Evolutionary conservation across 1,284 basidiomycete species (phyloP), one percentile per base, ranked within the genome.

Genomic region (Boletus semigastroideus): DNA sequence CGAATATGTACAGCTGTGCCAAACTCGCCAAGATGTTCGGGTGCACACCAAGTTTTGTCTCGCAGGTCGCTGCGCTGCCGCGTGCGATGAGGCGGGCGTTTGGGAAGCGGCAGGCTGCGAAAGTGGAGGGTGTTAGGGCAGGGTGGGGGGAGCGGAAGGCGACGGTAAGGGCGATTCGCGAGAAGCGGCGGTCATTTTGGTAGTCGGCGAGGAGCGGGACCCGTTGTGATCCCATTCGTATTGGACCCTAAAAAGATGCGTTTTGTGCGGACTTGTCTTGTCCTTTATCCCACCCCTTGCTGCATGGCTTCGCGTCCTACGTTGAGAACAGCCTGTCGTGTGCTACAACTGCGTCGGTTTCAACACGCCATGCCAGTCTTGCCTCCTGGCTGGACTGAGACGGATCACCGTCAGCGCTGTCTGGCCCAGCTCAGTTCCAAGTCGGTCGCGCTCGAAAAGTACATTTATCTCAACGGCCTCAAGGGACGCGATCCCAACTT

Each of bases 391-490:
- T 72, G 84, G 54, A 66, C 72, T 42, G 68, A 70, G 44, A 77
- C 77, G 20, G 75, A 81, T 59, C 86, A 87, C 60, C 75, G 76
- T 37, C 74, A 78, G 49, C 78, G 84, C 53, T 83, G 78, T 62
- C 74, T 86, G 7, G 71, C 69, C 17, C 86, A 88, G 65, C 72
- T 88, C 27, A 78, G 82, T 52, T 76, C 77, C 62, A 87, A 87
- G 67, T 55, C 71, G 4, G 73, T 74, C 45, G 69, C 72, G 17
- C 75, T 88, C 54, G 84, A 86, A 54, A 84, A 87, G 67, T 86
- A 90, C 67, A 86, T 90, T 52, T 87, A 80, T 65, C 78, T 90
- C 54, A 77, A 76, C 38, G 78, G 79, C 14, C 74, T 89, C 57
- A 84, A 87, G 60, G 76, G 79, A 44, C 76, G 83, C 54, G 82